Percentiles rank a stretch among this genome's conserved stretches.
Conservation (phyloP, 2,329 filamentous ascomycete species). For the Paracoccidioides lutzii region DNA sequence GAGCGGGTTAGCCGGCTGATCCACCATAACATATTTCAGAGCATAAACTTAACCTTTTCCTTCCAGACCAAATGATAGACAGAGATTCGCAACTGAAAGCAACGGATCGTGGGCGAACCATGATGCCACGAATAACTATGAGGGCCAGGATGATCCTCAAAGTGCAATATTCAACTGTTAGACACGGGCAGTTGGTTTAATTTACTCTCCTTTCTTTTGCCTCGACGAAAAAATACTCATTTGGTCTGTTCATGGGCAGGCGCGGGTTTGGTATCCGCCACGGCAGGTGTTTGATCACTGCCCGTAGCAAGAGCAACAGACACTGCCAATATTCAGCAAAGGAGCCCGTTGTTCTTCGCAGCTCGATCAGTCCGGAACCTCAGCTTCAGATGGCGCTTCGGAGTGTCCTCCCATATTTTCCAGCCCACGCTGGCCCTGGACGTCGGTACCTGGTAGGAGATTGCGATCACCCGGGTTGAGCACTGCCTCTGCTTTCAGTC, state of each 20-base stretch:
- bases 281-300: not conserved
- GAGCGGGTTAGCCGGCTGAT: not conserved
- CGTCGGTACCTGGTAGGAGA: conserved; percentile 15
- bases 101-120: conserved; percentile 20
- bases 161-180: not conserved
- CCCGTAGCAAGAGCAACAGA: not conserved
- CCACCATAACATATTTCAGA: not conserved
- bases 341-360: not conserved
- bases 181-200: not conserved
- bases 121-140: conserved; percentile 5
- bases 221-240: not conserved
- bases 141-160: not conserved
- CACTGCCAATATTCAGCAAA: not conserved
- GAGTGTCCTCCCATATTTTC: conserved; percentile 24
- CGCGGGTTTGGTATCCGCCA: not conserved
- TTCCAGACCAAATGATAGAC: conserved; percentile 10
- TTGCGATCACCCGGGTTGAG: conserved; percentile 15
- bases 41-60: conserved; percentile 15
- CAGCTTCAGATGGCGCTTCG: not conserved
- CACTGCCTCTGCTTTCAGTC: conserved; percentile 37
- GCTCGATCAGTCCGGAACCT: not conserved
- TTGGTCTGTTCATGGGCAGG: not conserved
- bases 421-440: conserved; percentile 24
- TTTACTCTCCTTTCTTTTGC: too few relatives aligned
- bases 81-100: conserved; percentile 19